These are phyloP conservation scores for Senna tora DNA, from an alignment of 306 rosid species.

Conservation along the genomic window DNA sequence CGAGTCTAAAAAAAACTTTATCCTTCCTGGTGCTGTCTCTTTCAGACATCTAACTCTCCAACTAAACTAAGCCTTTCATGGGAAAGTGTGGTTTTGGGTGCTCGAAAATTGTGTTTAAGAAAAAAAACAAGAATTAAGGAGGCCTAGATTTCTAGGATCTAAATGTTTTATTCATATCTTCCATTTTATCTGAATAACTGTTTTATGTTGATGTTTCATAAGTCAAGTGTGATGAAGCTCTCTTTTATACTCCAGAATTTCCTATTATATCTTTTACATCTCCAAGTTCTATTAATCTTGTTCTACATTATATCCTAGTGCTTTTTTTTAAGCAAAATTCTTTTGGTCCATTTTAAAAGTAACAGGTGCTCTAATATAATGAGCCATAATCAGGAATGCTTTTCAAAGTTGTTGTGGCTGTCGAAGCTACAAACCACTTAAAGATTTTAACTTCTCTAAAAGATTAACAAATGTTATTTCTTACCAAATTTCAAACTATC, in stretches of 20 bases:
- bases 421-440: background rate
- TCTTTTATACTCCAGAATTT: constrained; percentile 7
- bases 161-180: constrained; percentile 4
- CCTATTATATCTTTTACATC: constrained; percentile 21
- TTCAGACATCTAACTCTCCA: constrained; percentile 1
- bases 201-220: constrained; percentile 12
- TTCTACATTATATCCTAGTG: constrained; percentile 6
- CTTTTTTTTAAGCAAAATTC: background rate
- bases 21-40: constrained; percentile 12
- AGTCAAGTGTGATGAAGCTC: constrained; percentile 16
- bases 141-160: background rate
- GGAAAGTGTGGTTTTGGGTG: background rate
- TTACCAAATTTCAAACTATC: background rate
- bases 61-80: constrained; percentile 13
- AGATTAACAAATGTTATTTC: too few species aligned
- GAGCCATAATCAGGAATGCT: background rate
- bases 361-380: background rate
- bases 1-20: constrained; percentile 15
- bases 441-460: background rate
- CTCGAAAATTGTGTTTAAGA: background rate
- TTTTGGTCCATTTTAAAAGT: background rate
- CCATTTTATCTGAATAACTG: constrained; percentile 1
- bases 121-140: background rate
- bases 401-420: background rate
- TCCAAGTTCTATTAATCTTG: too few species aligned